Evolutionary conservation across 345 rosid species (phyloP).

Genomic region (Aquilaria sinensis): DNA sequence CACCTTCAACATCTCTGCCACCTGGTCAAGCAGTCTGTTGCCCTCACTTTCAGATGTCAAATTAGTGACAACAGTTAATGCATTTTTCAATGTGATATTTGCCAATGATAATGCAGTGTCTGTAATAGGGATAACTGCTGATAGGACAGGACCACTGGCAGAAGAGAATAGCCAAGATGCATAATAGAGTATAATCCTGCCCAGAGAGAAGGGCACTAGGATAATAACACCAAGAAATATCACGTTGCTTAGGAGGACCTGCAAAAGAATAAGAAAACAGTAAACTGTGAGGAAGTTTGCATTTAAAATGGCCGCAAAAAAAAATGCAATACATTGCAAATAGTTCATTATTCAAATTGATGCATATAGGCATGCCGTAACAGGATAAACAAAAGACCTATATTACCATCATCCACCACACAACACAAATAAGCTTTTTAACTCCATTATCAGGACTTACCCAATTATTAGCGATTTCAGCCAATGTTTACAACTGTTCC

Average conservation of each 20-base stretch:
- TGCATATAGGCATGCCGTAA: neutral
- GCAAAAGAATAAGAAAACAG: constrained; percentile 24
- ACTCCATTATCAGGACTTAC: no score
- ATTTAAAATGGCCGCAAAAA: no score
- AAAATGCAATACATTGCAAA: no score
- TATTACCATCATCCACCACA: neutral
- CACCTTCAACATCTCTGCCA: constrained; percentile 52
- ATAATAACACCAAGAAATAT: constrained; percentile 97
- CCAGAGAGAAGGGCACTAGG: constrained; percentile 88
- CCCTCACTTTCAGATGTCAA: constrained; percentile 70
- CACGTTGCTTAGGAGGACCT: constrained; percentile 99
- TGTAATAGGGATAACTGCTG: constrained; percentile 54
- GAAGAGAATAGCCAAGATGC: constrained; percentile 80
- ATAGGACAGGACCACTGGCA: constrained; percentile 63
- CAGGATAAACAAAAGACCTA: neutral
- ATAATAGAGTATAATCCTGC: constrained; percentile 68
- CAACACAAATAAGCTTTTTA: no score
- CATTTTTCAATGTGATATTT: constrained; percentile 62
- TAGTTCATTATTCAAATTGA: no score
- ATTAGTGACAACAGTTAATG: constrained; percentile 69
- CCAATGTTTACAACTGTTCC: no score
- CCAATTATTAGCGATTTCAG: no score
- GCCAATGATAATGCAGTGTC: constrained; percentile 71
- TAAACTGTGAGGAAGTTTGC: neutral
- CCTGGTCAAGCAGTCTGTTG: constrained; percentile 48